Evolutionary conservation across 208 protist species (phyloP).

Genomic region (Borovskyia barvae): DNA sequence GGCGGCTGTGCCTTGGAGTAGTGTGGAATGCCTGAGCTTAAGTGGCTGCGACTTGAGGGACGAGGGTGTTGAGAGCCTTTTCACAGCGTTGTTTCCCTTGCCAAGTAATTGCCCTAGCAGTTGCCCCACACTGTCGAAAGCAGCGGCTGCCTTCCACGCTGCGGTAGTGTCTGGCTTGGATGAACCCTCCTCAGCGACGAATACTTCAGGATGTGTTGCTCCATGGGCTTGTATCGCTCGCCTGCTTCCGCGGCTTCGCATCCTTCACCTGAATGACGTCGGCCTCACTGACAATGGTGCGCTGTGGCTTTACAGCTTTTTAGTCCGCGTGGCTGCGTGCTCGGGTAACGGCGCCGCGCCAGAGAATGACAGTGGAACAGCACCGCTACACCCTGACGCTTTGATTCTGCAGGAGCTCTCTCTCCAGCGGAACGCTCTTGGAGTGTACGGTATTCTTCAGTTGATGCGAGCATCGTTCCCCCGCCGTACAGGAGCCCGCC

Average conservation of each 20-base stretch:
- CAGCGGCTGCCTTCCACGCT: neutral
- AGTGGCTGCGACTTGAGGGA: constrained; percentile 13
- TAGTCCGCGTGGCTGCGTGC: neutral
- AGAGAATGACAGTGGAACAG: too few species aligned
- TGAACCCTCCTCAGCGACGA: neutral
- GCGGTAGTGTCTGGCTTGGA: neutral
- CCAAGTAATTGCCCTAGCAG: neutral
- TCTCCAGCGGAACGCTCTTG: constrained; percentile 7
- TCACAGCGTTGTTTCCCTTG: constrained; percentile 2
- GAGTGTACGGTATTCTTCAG: neutral
- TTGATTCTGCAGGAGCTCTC: constrained; percentile 6
- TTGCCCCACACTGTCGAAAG: neutral
- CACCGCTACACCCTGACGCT: too few species aligned
- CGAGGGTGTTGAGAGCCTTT: constrained; percentile 9
- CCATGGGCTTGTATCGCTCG: too few species aligned
- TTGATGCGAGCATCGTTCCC: neutral
- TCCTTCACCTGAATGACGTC: constrained; percentile 8
- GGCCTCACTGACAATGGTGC: constrained; percentile 8
- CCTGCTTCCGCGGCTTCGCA: neutral
- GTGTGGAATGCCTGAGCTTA: constrained; percentile 4
- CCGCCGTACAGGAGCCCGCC: neutral
- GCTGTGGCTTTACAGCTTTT: neutral
- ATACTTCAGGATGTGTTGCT: too few species aligned
- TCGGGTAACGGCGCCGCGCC: too few species aligned
- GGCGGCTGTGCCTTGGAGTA: neutral